Evolutionary conservation across 1,284 basidiomycete genomes (phyloP), one percentile per base, ranked within the genome.

Genomic region (Ganoderma lingzhi): DNA sequence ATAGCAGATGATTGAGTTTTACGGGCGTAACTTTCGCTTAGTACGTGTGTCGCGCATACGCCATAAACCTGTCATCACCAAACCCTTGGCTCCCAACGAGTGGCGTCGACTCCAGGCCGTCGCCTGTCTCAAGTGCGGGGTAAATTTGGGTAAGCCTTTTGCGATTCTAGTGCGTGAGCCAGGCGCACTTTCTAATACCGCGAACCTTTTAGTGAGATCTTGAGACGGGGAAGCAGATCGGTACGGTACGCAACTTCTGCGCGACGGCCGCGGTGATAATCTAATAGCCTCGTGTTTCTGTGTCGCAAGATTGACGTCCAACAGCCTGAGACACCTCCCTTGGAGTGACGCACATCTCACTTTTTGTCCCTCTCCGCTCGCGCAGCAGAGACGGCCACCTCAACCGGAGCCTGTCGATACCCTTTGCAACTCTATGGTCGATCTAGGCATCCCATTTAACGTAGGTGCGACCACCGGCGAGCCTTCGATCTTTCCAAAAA

Each of bases 231-330:
- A 61, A 61, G 37, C 39, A 41, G 35, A 41, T 61, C 59, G 39
- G 39, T 61, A 41, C 59, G 39, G 39, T 12, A 42, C 23, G 59
- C 59, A 19, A 23, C 23, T n/a, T 61, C 59, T 39, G 14, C 41
- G 41, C 55, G 61, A 61, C 23, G 51, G 41, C 55, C 56, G 56
- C 23, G 51, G 62, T 68, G 70, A 68, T 71, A 66, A 71, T 71
- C 61, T 67, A 45, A 63, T 68, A 64, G 64, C 66, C 66, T 68
- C 70, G 64, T 71, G 70, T 66, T 35, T 61, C 59, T 71, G 70
- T 62, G 28, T 61, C 59, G 37, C 41, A 61, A 61, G 59, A 42
- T 42, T 61, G 19, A 62, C 58, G 32, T 53, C 62, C 51, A 56
- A 56, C 65, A 58, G 63, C 23, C 51, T 23, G 53, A 41, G 48